Evolutionary conservation across 179 eudicot species (phyloP), one percentile per base, ranked within the genome.

Genomic region (Amaranthus tricolor): DNA sequence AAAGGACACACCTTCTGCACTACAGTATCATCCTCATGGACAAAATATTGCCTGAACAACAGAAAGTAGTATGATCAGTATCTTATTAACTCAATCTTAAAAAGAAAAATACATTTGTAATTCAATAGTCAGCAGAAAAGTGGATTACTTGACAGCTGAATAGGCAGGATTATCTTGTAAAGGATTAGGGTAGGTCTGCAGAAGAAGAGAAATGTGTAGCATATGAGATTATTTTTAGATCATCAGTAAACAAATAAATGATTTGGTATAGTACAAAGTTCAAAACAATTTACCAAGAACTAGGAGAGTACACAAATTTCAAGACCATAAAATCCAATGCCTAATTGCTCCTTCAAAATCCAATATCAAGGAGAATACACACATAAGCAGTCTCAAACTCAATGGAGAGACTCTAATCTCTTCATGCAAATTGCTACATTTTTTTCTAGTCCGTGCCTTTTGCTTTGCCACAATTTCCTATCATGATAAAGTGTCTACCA

Each of bases 41-140:
- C 86, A 68, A 86, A 86, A 77, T 84, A 83, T 71, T 86, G 83
- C 80, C 89, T 86, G 83, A 79, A 15, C 53, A 67, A 56, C 50
- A 68, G 16, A 62, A 55, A 68, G 66, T 48, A 68, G 43, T 52
- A 62, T 56, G 9, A 73, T 69, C 43, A 68, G 1, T 52, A 70
- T n/a, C 50, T 57, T 71, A 52, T 66, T 62, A 65, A 43, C 51
- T 50, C 69, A 44, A 65, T 69, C 45, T 63, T 44, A 48, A 14
- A 10, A 66, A 14, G 5, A 62, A 17, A 40, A 40, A 3, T 66
- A n/a, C 24, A 66, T 9, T 48, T 19, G 52, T 48, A 9, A 45
- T 17, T 21, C 45, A 77, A 51, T 8, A 7, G 70, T 52, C 44
- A 71, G 59, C 52, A 20, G 14, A 31, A 14, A 63, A 58, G 67